Conservation (phyloP, 1,284 basidiomycete species). For the Cryptococcus sp. region DNA sequence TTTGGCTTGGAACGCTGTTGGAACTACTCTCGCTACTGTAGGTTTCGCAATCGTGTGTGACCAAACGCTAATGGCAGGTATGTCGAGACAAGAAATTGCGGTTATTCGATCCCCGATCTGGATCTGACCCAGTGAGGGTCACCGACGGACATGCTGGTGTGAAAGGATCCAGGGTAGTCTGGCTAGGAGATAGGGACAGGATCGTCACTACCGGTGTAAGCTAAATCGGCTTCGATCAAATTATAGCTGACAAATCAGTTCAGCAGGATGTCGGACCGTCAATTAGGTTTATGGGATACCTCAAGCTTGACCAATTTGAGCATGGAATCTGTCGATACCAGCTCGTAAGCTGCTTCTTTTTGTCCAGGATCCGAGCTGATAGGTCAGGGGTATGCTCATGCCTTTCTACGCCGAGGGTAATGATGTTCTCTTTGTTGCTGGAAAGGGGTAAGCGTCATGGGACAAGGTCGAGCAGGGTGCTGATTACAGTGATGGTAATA, state of each 20-base stretch:
- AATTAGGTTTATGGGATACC: slow-evolving; percentile 83
- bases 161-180: slow-evolving; percentile 83
- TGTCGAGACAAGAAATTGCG: slow-evolving; percentile 89
- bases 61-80: slow-evolving; percentile 54
- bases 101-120: slow-evolving; percentile 80
- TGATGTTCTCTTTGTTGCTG: slow-evolving; percentile 83
- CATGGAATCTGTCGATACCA: slow-evolving; percentile 75
- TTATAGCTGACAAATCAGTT: slow-evolving; percentile 50
- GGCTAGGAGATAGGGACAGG: slow-evolving; percentile 84
- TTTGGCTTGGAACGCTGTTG: slow-evolving; percentile 76
- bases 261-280: slow-evolving; percentile 89
- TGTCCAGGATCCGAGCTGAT: neutral
- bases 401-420: slow-evolving; percentile 93
- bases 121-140: slow-evolving; percentile 71
- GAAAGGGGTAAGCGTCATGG: slow-evolving; percentile 52
- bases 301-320: slow-evolving; percentile 67
- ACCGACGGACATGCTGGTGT: slow-evolving; percentile 88
- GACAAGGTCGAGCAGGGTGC: neutral
- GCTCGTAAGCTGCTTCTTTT: slow-evolving; percentile 50
- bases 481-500: slow-evolving; percentile 72
- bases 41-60: neutral
- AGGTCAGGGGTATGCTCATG: slow-evolving; percentile 75
- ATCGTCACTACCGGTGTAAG: slow-evolving; percentile 78
- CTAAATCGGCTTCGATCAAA: neutral
- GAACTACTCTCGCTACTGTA: slow-evolving; percentile 60